Conservation (phyloP, 495 filamentous ascomycete species). For the Rostrohypoxylon terebratum region DNA sequence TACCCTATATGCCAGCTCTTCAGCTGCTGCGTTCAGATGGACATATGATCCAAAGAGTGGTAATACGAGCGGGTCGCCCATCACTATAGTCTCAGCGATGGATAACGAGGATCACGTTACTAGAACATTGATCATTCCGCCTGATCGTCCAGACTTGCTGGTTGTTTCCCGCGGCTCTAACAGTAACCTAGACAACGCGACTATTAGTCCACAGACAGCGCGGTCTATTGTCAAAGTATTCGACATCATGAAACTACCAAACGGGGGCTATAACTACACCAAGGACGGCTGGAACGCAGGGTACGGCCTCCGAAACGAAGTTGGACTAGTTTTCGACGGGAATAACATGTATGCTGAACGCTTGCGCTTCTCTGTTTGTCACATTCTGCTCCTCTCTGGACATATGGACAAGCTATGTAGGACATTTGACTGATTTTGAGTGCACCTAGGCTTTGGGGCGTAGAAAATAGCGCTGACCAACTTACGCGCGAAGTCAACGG, state of each 20-base stretch:
- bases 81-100: constrained; percentile 70
- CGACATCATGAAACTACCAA: constrained; percentile 58
- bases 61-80: constrained; percentile 56
- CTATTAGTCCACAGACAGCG: constrained; percentile 61
- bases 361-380: background rate
- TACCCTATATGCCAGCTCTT: constrained; percentile 73
- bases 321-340: constrained; percentile 66
- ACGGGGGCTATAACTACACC: constrained; percentile 55
- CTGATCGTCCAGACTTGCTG: constrained; percentile 60
- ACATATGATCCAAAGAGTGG: constrained; percentile 64
- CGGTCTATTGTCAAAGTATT: constrained; percentile 75
- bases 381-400: background rate
- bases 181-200: constrained; percentile 67
- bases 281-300: constrained; percentile 69
- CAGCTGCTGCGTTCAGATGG: constrained; percentile 69
- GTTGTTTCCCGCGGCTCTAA: constrained; percentile 73
- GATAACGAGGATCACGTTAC: constrained; percentile 68
- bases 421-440: constrained; percentile 62
- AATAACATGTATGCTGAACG: constrained; percentile 43
- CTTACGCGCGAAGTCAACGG: constrained; percentile 59
- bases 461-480: constrained; percentile 79
- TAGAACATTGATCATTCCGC: constrained; percentile 69
- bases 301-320: constrained; percentile 79
- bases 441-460: constrained; percentile 67
- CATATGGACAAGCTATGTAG: background rate